These are phyloP conservation scores for Hygrophorus russula DNA, from an alignment of 768 basidiomycete genomes.

Conservation along the genomic window DNA sequence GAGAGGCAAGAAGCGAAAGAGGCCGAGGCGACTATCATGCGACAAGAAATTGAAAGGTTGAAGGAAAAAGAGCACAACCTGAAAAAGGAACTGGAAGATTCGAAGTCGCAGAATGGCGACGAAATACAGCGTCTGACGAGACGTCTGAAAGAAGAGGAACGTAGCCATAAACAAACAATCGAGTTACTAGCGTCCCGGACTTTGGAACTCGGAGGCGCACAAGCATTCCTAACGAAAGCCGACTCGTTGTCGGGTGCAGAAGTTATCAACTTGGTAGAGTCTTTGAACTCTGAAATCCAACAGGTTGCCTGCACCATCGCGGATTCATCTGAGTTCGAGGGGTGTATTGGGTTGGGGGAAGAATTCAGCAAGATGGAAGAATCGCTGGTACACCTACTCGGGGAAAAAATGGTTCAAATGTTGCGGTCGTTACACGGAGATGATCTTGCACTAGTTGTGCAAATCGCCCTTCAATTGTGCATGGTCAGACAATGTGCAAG, in stretches of 20 bases:
- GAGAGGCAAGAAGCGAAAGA: too few relatives aligned
- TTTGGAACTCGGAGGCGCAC: too few relatives aligned
- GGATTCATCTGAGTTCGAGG: conserved; percentile 24
- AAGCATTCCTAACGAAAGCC: conserved; percentile 19
- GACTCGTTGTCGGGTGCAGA: conserved; percentile 33
- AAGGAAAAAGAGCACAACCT: too few relatives aligned
- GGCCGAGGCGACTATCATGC: too few relatives aligned
- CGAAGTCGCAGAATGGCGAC: not conserved
- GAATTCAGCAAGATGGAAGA: conserved; percentile 2
- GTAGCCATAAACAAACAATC: too few relatives aligned
- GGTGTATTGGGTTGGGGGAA: conserved; percentile 9
- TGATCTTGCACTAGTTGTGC: conserved; percentile 24
- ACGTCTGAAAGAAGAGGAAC: too few relatives aligned
- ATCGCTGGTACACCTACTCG: conserved; percentile 1
- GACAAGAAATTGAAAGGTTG: too few relatives aligned
- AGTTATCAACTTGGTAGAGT: conserved; percentile 29
- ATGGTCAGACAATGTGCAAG: conserved; percentile 5
- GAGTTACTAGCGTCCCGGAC: too few relatives aligned
- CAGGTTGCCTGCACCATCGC: conserved; percentile 38
- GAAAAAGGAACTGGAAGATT: not conserved
- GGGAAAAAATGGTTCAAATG: conserved; percentile 1
- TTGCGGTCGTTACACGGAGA: not conserved
- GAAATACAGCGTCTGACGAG: not conserved
- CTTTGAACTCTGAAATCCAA: conserved; percentile 35
- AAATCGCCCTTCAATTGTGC: conserved; percentile 22